Base-by-base conservation (phyloP, 441 rosid genomes). In the Daphne laureola region DNA sequence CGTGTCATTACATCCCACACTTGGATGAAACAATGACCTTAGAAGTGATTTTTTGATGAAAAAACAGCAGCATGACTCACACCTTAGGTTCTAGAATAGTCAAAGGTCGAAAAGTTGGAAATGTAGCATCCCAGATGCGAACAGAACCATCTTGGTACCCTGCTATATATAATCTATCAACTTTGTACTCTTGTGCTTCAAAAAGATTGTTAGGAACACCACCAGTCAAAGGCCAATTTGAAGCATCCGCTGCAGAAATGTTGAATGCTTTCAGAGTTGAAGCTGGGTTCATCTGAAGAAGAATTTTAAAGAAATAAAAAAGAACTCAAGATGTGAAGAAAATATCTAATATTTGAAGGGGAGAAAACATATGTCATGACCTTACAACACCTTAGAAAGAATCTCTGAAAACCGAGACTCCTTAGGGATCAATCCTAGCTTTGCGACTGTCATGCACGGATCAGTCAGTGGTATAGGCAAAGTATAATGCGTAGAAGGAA, bases 81-180 rank as follows among this genome's bases (percentile, higher is more conserved):
- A 79, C 84, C 75, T 76, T 75, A 36, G 77, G 64, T 57, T 67
- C 67, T 44, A 83, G 47, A 62, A 58, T 62, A 61, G 65, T 70
- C 25, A 79, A 64, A 54, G 61, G 90, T 35, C 73, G 70, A 16
- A 74, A 58, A 60, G 74, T 49, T 43, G 84, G 84, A 68, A 66
- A 75, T 52, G 86, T 78, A 48, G 86, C 84, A 58, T 80, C 90
- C 90, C 86, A 83, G 67, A 80, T 76, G 66, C 68, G 74, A 66
- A 74, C 68, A 61, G 82, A 80, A 50, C 84, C 90, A 48, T 83
- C 80, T 63, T 67, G 71, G 69, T 83, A 83, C 58, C 90, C 90
- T 62, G 84, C 78, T 65, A 74, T 17, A 76, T 76, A 78, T 53
- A 83, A 56, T 67, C 77, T 76, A 63, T 76, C 78, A 70, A 83